Percentiles rank a stretch among this genome's conserved stretches.
phyloP scores from a whole-genome alignment of 768 basidiomycete genomes.

The Tephrocybe sp. region DNA sequence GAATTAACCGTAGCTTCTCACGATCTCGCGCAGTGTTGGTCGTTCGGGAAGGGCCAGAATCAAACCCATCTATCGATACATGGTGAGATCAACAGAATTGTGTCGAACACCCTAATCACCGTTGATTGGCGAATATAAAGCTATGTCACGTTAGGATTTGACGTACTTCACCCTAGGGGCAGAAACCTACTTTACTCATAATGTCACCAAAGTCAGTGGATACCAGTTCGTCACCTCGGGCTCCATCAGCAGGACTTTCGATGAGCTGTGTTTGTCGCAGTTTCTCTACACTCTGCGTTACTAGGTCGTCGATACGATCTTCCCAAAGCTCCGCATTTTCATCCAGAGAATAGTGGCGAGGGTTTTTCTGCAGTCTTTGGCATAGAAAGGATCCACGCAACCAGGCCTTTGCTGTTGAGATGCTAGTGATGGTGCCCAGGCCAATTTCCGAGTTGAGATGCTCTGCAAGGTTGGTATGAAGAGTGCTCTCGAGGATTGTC shows the following conservation, averaged over 20 bases:
- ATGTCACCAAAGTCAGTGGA: slow-evolving; percentile 81
- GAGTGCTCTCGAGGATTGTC: slow-evolving; percentile 80
- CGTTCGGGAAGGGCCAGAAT: slow-evolving; percentile 58
- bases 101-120: slow-evolving; percentile 31
- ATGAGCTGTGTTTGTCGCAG: slow-evolving; percentile 64
- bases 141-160: slow-evolving; percentile 32
- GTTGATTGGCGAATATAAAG: slow-evolving; percentile 74
- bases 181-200: slow-evolving; percentile 71
- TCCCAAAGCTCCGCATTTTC: slow-evolving; percentile 62
- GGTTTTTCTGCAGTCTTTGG: slow-evolving; percentile 83
- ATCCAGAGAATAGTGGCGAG: slow-evolving; percentile 65
- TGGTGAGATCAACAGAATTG: neutral
- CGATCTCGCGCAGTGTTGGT: slow-evolving; percentile 64
- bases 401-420: slow-evolving; percentile 79
- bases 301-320: slow-evolving; percentile 67
- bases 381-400: slow-evolving; percentile 82
- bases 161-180: neutral
- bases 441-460: slow-evolving; percentile 95
- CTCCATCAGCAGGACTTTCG: slow-evolving; percentile 36
- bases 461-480: slow-evolving; percentile 82
- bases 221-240: slow-evolving; percentile 35
- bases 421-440: slow-evolving; percentile 73
- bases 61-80: slow-evolving; percentile 54
- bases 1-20: slow-evolving; percentile 30
- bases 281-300: slow-evolving; percentile 59